Conservation (phyloP, 2,329 filamentous ascomycete genomes). For the Arthroderma sp. region DNA sequence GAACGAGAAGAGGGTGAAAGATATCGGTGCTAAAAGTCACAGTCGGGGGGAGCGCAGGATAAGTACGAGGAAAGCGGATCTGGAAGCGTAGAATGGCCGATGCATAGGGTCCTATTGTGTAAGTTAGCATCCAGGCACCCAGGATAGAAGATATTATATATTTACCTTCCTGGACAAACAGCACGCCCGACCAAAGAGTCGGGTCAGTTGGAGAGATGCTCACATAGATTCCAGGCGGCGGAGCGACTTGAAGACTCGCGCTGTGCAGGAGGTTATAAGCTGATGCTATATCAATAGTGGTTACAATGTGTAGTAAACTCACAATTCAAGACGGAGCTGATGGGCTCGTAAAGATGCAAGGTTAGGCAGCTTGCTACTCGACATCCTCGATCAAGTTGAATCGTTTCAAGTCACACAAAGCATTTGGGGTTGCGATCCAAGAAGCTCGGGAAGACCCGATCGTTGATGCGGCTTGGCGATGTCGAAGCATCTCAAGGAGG, state of each 20-base stretch:
- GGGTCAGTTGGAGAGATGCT: slow-evolving; percentile 70
- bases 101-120: slow-evolving; percentile 63
- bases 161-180: slow-evolving; percentile 79
- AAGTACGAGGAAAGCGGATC: slow-evolving; percentile 70
- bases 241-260: slow-evolving; percentile 65
- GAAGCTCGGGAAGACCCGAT: no score
- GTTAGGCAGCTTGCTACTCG: slow-evolving; percentile 24
- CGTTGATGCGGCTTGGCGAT: no score
- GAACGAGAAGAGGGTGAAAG: slow-evolving; percentile 86
- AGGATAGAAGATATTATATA: slow-evolving; percentile 1
- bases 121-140: slow-evolving; percentile 4
- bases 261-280: slow-evolving; percentile 32
- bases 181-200: slow-evolving; percentile 73
- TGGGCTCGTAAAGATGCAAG: slow-evolving; percentile 52
- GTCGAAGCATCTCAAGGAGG: no score
- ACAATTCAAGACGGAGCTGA: slow-evolving; percentile 74
- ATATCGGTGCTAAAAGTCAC: slow-evolving; percentile 86
- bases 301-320: slow-evolving; percentile 21
- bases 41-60: slow-evolving; percentile 66
- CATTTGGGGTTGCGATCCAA: no score
- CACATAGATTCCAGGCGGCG: slow-evolving; percentile 77
- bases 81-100: slow-evolving; percentile 80
- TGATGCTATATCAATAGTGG: neutral
- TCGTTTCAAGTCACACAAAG: no score
- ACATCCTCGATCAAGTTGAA: slow-evolving; percentile 14